These are phyloP conservation scores for Paramecium primaurelia DNA, from an alignment of 73 alveolate genomes.

Conservation along the genomic window DNA sequence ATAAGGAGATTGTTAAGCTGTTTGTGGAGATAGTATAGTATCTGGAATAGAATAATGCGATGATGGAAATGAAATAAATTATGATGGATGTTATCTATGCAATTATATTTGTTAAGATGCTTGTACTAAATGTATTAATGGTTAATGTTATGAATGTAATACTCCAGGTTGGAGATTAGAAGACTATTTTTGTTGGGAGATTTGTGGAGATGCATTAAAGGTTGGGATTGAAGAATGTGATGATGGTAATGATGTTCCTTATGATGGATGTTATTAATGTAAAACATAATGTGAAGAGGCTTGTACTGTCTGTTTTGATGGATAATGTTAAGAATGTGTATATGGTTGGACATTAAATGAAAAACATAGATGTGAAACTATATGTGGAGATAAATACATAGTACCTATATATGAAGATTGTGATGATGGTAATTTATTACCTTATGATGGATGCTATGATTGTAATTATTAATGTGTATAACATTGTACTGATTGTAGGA, in stretches of 20 bases:
- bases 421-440: neutral
- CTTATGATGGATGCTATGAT: neutral
- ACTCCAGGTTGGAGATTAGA: neutral
- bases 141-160: neutral
- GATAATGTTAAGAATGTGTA: neutral
- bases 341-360: neutral
- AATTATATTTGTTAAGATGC: neutral
- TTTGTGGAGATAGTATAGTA: conserved; percentile 19
- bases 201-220: neutral
- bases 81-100: neutral
- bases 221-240: neutral
- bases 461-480: neutral
- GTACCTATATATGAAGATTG: neutral
- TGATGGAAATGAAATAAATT: conserved; percentile 54
- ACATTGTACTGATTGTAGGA: neutral
- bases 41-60: conserved; percentile 59
- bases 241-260: neutral
- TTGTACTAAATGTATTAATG: neutral
- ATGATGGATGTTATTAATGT: conserved; percentile 1
- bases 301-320: neutral
- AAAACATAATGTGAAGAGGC: neutral
- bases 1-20: neutral
- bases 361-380: neutral
- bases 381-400: neutral
- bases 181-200: neutral